A percentile compares a stretch with the other conserved stretches of the same genome.
Evolutionary conservation across 805 yeast genomes (phyloP).

Genomic region (Teunomyces funiuensis): DNA sequence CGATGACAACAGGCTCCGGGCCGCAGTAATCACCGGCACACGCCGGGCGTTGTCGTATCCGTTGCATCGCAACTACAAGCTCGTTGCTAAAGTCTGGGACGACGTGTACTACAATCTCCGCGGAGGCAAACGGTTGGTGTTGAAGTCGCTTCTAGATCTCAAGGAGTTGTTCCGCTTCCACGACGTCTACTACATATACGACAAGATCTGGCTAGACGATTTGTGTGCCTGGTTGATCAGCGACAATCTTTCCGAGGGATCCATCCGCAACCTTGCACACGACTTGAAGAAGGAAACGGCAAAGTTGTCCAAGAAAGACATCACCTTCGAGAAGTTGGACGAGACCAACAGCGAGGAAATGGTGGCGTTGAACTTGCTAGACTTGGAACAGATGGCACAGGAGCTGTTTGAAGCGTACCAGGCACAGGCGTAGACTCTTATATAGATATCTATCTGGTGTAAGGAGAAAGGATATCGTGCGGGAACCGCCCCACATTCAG

Average conservation of each 20-base stretch:
- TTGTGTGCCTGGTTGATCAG: constrained; percentile 70
- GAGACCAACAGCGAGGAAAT: constrained; percentile 25
- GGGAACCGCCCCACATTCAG: constrained; percentile 29
- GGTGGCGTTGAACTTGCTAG: constrained; percentile 48
- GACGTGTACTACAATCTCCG: constrained; percentile 66
- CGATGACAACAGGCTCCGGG: constrained; percentile 43
- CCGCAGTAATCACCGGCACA: constrained; percentile 58
- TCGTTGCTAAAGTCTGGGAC: constrained; percentile 65
- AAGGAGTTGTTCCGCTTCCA: constrained; percentile 79
- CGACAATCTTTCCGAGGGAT: constrained; percentile 57
- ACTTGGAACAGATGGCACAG: constrained; percentile 61
- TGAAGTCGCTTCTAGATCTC: constrained; percentile 57
- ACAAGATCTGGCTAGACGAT: constrained; percentile 74
- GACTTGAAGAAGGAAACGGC: constrained; percentile 53
- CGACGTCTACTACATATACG: constrained; percentile 82
- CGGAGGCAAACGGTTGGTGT: constrained; percentile 66
- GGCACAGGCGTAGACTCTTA: neutral
- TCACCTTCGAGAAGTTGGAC: constrained; percentile 56
- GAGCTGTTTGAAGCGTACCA: constrained; percentile 22
- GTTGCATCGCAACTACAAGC: constrained; percentile 65
- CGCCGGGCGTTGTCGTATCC: constrained; percentile 81
- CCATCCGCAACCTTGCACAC: constrained; percentile 62
- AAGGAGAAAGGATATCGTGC: constrained; percentile 27
- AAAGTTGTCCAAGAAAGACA: constrained; percentile 40
- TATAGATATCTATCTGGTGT: too few relatives aligned